Evolutionary conservation across 257 asterid genomes (phyloP).

Genomic region (Nemophila menziesii): DNA sequence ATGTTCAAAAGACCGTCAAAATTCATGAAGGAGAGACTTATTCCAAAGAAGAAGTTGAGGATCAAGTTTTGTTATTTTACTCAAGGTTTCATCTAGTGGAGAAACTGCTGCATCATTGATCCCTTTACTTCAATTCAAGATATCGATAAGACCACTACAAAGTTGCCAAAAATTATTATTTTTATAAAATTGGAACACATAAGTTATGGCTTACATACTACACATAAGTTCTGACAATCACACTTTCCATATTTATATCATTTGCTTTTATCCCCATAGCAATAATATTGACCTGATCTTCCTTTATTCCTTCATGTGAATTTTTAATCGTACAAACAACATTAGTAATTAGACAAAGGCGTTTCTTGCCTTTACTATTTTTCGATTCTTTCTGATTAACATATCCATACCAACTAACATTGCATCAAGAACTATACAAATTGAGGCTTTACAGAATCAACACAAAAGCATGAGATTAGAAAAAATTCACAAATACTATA

Average conservation of each 20-base stretch:
- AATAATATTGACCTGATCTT: conserved; percentile 83
- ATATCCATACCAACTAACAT: conserved; percentile 86
- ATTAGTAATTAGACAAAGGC: conserved; percentile 73
- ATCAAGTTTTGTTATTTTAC: conserved; percentile 70
- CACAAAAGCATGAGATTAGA: too few species aligned
- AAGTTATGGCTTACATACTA: conserved; percentile 14
- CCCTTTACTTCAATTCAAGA: conserved; percentile 79
- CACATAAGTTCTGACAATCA: conserved; percentile 38
- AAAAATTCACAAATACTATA: too few species aligned
- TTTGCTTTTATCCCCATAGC: conserved; percentile 58
- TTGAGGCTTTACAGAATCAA: conserved; percentile 33
- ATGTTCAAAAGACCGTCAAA: conserved; percentile 49
- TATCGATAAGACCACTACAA: conserved; percentile 57
- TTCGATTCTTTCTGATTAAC: conserved; percentile 71
- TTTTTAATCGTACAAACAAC: conserved; percentile 61
- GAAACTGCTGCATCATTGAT: conserved; percentile 65
- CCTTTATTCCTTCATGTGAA: conserved; percentile 83
- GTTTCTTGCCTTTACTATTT: conserved; percentile 81
- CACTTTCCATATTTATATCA: conserved; percentile 91
- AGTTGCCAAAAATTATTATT: not conserved
- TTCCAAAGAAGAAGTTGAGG: conserved; percentile 41
- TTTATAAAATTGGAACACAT: not conserved
- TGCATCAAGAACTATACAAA: conserved; percentile 91
- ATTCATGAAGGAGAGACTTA: conserved; percentile 53
- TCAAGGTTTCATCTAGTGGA: conserved; percentile 77